Evolutionary conservation across 2,329 filamentous ascomycete species (phyloP), one percentile per base, ranked within the genome.

Genomic region (Calonectria honghensis): DNA sequence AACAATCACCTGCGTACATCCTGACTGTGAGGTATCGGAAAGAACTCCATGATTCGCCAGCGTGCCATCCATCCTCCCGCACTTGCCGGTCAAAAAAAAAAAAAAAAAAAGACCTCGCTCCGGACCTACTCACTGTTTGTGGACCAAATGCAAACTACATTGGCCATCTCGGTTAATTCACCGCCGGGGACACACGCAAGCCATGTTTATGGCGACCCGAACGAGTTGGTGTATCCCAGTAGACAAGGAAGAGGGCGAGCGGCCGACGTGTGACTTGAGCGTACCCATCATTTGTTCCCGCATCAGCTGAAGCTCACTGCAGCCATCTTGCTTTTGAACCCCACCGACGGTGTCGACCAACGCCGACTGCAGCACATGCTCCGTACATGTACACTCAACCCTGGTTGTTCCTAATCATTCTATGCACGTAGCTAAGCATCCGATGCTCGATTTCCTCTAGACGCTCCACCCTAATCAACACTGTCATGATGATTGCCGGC

Each of bases 221-320:
- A 65, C 45, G 29, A 71, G 51, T 41, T 64, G 72, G 63, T 52
- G 45, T 45, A 50, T 50, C 39, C 69, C 68, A 67, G 76, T 52
- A 41, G 51, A 41, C 68, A 50, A 52, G 52, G 54, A 45, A 66
- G 64, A 54, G 35, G 57, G 27, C 41, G 65, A 68, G 52, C 59
- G 35, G 45, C 57, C 27, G 64, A 57, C 61, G 64, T 35, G 52
- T 24, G 63, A 51, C 16, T n/a, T 52, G 31, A 37, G 10, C 39
- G 63, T 51, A 48, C 57, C 45, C 50, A 37, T 39, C 48, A 50
- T 50, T 63, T 37, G 45, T 35, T 61, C 54, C 63, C 57, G 13
- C 66, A 66, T 65, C 65, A 75, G 75, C 67, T 73, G 74, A 75
- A 75, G 68, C 72, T 68, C 35, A 71, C 71, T 64, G 63, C 57